Evolutionary conservation across 305 asterid genomes (phyloP).

Genomic region (Solanum hybrid): DNA sequence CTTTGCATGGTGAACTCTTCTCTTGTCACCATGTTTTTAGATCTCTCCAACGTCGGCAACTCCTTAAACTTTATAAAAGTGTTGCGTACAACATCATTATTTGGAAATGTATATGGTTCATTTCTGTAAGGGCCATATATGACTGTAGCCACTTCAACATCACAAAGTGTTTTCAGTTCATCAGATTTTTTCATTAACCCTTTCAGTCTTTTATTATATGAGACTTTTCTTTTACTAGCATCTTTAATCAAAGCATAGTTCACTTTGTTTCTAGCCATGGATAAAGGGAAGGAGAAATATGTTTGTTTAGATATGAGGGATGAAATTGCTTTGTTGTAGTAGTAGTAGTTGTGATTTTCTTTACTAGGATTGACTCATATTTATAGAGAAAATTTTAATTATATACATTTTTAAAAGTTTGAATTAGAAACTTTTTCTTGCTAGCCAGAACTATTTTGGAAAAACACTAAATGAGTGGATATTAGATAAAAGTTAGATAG

Average conservation of each 20-base stretch:
- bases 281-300: neutral
- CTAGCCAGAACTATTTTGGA: neutral
- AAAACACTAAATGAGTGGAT: neutral
- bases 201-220: neutral
- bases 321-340: neutral
- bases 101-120: neutral
- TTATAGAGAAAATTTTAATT: neutral
- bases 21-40: neutral
- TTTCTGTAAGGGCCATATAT: too few species aligned
- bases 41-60: neutral
- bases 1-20: neutral
- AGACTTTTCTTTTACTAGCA: neutral
- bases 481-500: neutral
- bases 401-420: neutral
- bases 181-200: neutral
- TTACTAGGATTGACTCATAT: neutral
- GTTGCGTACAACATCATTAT: neutral
- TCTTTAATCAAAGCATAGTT: neutral
- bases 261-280: neutral
- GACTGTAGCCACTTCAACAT: neutral
- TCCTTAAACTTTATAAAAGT: neutral
- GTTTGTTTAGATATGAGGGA: neutral
- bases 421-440: neutral
- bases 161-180: neutral
- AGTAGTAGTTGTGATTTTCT: neutral